phyloP scores from a whole-genome alignment of 805 yeast genomes.

The Candida awuae region DNA sequence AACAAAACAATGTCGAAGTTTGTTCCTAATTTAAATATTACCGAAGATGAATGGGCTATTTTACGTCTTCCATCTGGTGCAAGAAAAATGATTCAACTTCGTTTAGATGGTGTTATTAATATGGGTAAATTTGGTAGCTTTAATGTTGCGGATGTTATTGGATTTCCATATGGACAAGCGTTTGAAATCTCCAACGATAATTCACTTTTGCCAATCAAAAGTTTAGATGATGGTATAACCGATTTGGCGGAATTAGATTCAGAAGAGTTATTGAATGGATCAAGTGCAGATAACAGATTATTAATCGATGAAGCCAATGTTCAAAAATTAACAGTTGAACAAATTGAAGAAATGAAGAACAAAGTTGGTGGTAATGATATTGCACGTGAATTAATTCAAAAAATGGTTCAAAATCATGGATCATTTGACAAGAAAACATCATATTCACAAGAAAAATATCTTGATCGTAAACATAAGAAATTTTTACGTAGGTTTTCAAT shows the following conservation, averaged over 20 bases:
- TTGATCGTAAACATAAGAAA: constrained; percentile 86
- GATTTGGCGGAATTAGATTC: constrained; percentile 19
- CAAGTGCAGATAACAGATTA: constrained; percentile 42
- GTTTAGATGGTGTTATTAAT: constrained; percentile 50
- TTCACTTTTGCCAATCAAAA: constrained; percentile 40
- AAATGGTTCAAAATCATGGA: constrained; percentile 74
- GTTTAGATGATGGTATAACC: constrained; percentile 14
- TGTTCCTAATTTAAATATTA: constrained; percentile 27
- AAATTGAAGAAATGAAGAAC: constrained; percentile 75
- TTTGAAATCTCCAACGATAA: constrained; percentile 69
- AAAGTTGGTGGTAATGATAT: constrained; percentile 52
- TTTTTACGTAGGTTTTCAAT: constrained; percentile 80
- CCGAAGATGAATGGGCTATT: constrained; percentile 48
- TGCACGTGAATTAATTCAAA: constrained; percentile 73
- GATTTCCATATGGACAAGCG: constrained; percentile 79
- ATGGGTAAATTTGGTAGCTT: constrained; percentile 93
- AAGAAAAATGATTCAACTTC: constrained; percentile 61
- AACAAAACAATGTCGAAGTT: constrained; percentile 11
- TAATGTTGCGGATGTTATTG: constrained; percentile 63
- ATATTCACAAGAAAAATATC: constrained; percentile 85
- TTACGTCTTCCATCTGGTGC: constrained; percentile 78
- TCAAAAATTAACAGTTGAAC: constrained; percentile 69
- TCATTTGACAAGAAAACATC: constrained; percentile 84
- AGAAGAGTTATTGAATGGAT: constrained; percentile 20
- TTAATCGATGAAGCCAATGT: constrained; percentile 61